Evolutionary conservation across 148 eudicot genomes (phyloP).

Genomic region (Vaccinium myrtillus): DNA sequence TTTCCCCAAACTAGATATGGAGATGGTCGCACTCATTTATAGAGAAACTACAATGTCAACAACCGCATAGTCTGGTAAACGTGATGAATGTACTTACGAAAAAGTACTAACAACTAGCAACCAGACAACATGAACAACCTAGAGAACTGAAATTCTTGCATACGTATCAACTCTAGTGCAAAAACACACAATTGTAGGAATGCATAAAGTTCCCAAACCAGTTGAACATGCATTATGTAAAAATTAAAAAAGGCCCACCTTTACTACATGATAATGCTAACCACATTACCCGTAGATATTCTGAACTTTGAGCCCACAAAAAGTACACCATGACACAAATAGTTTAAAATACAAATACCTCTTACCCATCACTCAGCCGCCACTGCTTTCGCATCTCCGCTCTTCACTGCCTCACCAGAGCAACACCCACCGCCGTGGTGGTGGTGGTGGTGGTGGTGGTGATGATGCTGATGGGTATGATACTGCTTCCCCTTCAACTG

Average conservation of each 20-base stretch:
- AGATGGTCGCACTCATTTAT: neutral
- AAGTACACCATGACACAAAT: neutral
- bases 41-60: neutral
- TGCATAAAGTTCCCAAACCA: neutral
- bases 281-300: neutral
- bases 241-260: neutral
- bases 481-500: conserved; percentile 44
- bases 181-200: no score
- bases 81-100: neutral
- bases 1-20: neutral
- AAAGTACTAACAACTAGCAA: neutral
- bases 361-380: conserved; percentile 12
- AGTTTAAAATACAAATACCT: conserved; percentile 6
- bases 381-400: conserved; percentile 13
- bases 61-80: neutral
- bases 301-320: neutral
- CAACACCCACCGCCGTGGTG: conserved; percentile 49
- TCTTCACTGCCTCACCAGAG: conserved; percentile 24
- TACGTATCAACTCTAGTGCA: neutral
- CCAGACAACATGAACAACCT: neutral
- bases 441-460: conserved; percentile 41
- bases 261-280: neutral
- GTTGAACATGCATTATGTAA: neutral
- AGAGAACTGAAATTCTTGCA: neutral
- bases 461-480: conserved; percentile 9